Evolutionary conservation across 2,329 filamentous ascomycete species (phyloP).

Genomic region (Paecilomyces sp.): DNA sequence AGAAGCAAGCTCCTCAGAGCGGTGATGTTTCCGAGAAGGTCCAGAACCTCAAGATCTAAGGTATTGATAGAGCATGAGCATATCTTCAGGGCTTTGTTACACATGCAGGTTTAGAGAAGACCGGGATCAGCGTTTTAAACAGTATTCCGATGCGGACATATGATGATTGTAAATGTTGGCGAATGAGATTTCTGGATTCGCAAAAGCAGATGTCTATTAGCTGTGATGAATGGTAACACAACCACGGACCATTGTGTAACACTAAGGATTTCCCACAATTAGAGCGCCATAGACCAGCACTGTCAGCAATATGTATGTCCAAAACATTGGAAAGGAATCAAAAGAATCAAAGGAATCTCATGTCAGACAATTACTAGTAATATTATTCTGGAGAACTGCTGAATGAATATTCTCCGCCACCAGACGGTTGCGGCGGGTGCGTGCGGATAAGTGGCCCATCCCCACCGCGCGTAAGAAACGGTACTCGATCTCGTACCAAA

Average conservation of each 20-base stretch:
- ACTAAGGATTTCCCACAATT: no score
- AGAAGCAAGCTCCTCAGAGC: constrained; percentile 18
- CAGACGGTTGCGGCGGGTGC: background rate
- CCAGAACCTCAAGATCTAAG: constrained; percentile 33
- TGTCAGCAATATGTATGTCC: no score
- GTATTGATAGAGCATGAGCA: background rate
- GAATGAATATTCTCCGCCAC: background rate
- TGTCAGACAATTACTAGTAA: background rate
- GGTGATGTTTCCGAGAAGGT: constrained; percentile 34
- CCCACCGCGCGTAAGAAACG: background rate
- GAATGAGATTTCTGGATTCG: background rate
- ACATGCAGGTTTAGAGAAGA: constrained; percentile 2
- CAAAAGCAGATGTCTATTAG: background rate
- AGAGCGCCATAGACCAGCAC: no score
- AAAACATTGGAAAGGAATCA: no score
- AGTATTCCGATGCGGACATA: constrained; percentile 1
- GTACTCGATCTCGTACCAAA: background rate
- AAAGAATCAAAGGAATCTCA: no score
- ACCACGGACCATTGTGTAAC: background rate
- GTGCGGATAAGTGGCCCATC: background rate
- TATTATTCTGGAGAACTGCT: no score
- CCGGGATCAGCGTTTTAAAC: constrained; percentile 1
- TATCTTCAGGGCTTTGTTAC: background rate
- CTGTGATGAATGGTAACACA: background rate
- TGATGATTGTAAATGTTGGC: constrained; percentile 2